Evolutionary conservation across 2,329 filamentous ascomycete genomes (phyloP), one percentile per base, ranked within the genome.

Genomic region (Trichothecium roseum): DNA sequence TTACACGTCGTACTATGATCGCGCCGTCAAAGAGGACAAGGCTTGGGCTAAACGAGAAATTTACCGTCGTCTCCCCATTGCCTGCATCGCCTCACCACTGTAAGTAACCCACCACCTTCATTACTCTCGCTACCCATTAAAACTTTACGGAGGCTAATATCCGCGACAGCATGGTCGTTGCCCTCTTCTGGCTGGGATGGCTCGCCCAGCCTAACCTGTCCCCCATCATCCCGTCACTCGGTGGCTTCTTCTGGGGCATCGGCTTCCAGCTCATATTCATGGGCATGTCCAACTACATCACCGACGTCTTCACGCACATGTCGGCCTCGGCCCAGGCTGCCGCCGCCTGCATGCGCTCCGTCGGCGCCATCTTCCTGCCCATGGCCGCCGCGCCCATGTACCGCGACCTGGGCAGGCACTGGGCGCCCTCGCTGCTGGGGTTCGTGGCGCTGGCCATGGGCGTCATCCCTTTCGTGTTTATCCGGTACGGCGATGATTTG

Each of bases 121-220:
- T n/a, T n/a, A n/a, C n/a, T n/a, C n/a, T n/a, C n/a, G n/a, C n/a
- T n/a, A n/a, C n/a, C n/a, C n/a, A n/a, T n/a, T n/a, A n/a, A n/a
- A n/a, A n/a, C n/a, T n/a, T n/a, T n/a, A 24, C 20, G 10, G 20
- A 24, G n/a, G 22, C 8, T 16, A 12, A 9, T 15, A 6, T 24
- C 13, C 15, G 35, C 38, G 30, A 36, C 20, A 36, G 55, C n/a
- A 59, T 79, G 28, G 74, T 75, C 0, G 51, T 73, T 29, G 67
- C 69, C 13, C 56, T 76, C 4, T 74, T 76, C 51, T 74, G 69
- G 69, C 71, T 76, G 38, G 72, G 70, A 1, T 77, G 72, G 72
- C 73, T 72, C 1, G 68, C 71, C 34, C 66, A 58, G 37, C 29
- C 42, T 10, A 42, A 43, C 2, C 37, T 53, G 1, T 45, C 49